These are phyloP conservation scores for Triticum urartu DNA, from an alignment of 176 grass and related monocot species.

Conservation along the genomic window DNA sequence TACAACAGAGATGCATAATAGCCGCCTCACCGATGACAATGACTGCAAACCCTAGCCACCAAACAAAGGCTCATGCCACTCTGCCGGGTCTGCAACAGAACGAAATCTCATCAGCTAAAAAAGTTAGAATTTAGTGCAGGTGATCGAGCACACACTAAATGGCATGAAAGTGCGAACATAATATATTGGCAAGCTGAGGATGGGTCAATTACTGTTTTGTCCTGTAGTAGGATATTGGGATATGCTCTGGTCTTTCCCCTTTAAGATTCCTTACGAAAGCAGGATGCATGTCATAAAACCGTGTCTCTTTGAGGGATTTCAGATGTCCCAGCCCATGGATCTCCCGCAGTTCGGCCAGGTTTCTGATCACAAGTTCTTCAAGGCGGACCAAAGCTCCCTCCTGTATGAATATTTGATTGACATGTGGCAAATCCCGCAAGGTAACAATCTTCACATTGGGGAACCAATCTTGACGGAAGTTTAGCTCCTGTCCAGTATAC, in stretches of 20 bases:
- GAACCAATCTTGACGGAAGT: conserved; percentile 9
- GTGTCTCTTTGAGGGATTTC: rapidly evolving
- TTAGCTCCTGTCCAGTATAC: conserved; percentile 8
- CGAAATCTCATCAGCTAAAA: neutral
- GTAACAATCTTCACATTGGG: neutral
- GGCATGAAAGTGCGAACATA: neutral
- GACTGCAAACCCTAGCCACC: neutral
- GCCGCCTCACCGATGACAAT: no score
- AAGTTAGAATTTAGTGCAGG: neutral
- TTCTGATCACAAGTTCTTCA: rapidly evolving
- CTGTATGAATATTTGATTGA: conserved; percentile 29
- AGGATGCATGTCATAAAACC: neutral
- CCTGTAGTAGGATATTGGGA: rapidly evolving
- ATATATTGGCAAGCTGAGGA: neutral
- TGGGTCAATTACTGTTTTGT: neutral
- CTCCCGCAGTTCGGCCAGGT: neutral
- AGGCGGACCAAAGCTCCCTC: conserved; percentile 1
- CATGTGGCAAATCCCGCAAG: neutral
- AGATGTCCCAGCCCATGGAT: neutral
- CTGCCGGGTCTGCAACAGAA: neutral
- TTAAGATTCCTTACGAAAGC: neutral
- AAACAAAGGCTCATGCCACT: neutral
- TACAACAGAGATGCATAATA: neutral
- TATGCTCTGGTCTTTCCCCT: neutral
- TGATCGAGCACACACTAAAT: neutral